Evolutionary conservation across 2,329 filamentous ascomycete species (phyloP).

Genomic region (Trichothecium roseum): DNA sequence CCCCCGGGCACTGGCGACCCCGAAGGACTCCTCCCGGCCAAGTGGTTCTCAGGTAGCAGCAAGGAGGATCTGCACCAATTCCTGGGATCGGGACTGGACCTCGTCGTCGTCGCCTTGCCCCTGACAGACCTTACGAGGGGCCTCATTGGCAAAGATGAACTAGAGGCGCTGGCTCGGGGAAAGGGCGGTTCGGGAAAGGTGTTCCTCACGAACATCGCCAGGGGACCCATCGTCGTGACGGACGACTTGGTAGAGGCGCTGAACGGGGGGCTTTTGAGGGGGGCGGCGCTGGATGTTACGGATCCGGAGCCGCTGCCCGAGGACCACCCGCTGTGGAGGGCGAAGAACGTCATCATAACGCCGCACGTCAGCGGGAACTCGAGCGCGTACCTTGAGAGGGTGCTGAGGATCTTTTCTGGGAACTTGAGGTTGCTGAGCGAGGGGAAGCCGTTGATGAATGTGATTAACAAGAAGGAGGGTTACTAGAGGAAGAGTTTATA

Average conservation of each 20-base stretch:
- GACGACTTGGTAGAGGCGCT: conserved; percentile 53
- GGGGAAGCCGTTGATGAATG: conserved; percentile 27
- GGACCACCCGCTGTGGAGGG: too few species aligned
- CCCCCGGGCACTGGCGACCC: conserved; percentile 54
- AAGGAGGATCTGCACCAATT: conserved; percentile 37
- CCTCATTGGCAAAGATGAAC: conserved; percentile 41
- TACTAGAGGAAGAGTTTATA: conserved; percentile 11
- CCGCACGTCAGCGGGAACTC: conserved; percentile 15
- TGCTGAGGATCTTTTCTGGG: conserved; percentile 29
- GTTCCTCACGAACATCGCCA: conserved; percentile 62
- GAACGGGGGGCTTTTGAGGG: conserved; percentile 31
- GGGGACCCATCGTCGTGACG: conserved; percentile 41
- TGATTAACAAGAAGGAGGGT: conserved; percentile 24
- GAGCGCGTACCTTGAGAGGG: conserved; percentile 25
- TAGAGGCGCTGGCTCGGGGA: conserved; percentile 28
- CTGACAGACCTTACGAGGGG: conserved; percentile 35
- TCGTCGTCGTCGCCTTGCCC: conserved; percentile 41
- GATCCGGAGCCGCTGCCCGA: conserved; percentile 66
- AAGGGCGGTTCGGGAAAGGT: conserved; percentile 25
- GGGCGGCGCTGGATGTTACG: conserved; percentile 69
- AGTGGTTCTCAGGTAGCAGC: conserved; percentile 38
- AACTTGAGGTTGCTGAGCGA: conserved; percentile 28
- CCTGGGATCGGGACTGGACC: conserved; percentile 37
- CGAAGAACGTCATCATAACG: too few species aligned
- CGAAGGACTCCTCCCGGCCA: conserved; percentile 34